Evolutionary conservation across 345 rosid genomes (phyloP), one percentile per base, ranked within the genome.

Genomic region (Erucastrum elatum): DNA sequence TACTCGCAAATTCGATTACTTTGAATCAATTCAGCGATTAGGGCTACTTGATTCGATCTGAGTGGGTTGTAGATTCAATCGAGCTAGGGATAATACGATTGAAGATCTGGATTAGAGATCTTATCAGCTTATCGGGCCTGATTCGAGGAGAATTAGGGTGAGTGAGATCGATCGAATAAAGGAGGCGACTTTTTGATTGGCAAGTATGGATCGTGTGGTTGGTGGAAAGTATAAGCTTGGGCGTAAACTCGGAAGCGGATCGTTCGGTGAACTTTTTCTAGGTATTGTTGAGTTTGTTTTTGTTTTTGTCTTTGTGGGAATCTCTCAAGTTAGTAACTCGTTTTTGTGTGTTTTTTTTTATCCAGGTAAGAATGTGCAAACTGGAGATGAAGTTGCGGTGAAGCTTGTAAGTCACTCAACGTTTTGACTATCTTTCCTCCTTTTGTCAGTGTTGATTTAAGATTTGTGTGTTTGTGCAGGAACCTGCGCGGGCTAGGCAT

Each of bases 171-270:
- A 65, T 35, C 11, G 71, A 55, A 80, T 59, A 74, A 74, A 69
- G 59, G 7, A 67, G 64, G 41, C 2, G 0, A 13, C 29, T 60
- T 72, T 16, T 74, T 17, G 63, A 51, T 62, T 27, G 7, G 26
- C n/a, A n/a, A 56, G 13, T 21, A 90, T 90, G 94, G 94, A 90
- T 68, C 89, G 98, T 77, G 84, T 92, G 80, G 88, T 94, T 83
- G 98, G 98, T 67, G 93, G 92, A 46, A 92, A 92, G 88, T 92
- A 81, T 83, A 94, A 92, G 88, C 90, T 92, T 56, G 98, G 94
- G 70, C 91, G 97, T 46, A 91, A 92, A 86, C 92, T 94, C 80
- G 98, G 98, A 53, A 88, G 98, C 77, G 98, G 98, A 79, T 94
- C 98, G 70, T 94, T 91, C 83, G 98, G 98, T 63, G 98, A 94